These are phyloP conservation scores for Erucastrum elatum DNA, from an alignment of 345 rosid species.

Conservation along the genomic window DNA sequence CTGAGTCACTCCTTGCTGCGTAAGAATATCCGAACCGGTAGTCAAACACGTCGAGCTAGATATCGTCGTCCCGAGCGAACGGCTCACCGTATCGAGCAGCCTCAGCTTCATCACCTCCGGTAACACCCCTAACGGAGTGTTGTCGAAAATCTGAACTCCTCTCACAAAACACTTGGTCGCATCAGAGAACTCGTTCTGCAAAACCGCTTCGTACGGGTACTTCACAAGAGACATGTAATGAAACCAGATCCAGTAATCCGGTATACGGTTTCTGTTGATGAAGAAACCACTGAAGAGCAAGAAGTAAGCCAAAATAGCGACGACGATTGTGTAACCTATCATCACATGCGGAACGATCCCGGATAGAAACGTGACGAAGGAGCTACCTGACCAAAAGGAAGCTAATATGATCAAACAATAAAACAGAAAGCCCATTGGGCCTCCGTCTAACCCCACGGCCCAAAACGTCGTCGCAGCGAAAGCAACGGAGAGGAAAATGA, in stretches of 20 bases:
- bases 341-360: slow-evolving; percentile 93
- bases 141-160: slow-evolving; percentile 86
- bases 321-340: slow-evolving; percentile 91
- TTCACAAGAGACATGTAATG: slow-evolving; percentile 90
- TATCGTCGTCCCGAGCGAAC: slow-evolving; percentile 56
- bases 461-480: slow-evolving; percentile 75
- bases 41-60: slow-evolving; percentile 82
- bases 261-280: slow-evolving; percentile 83
- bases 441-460: slow-evolving; percentile 93
- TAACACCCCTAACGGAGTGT: slow-evolving; percentile 64
- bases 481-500: slow-evolving; percentile 65
- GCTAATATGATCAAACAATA: slow-evolving; percentile 71
- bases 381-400: slow-evolving; percentile 91
- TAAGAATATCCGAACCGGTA: slow-evolving; percentile 64
- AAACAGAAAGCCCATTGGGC: slow-evolving; percentile 68
- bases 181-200: slow-evolving; percentile 75
- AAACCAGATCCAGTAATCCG: slow-evolving; percentile 91
- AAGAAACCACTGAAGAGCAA: slow-evolving; percentile 94
- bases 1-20: slow-evolving; percentile 68
- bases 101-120: slow-evolving; percentile 51
- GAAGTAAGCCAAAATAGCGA: slow-evolving; percentile 87
- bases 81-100: slow-evolving; percentile 54
- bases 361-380: slow-evolving; percentile 89
- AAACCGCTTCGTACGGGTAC: slow-evolving; percentile 84
- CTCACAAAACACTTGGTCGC: slow-evolving; percentile 67